Evolutionary conservation across 2,329 filamentous ascomycete species (phyloP), one percentile per base, ranked within the genome.

Genomic region (Fusarium sp.): DNA sequence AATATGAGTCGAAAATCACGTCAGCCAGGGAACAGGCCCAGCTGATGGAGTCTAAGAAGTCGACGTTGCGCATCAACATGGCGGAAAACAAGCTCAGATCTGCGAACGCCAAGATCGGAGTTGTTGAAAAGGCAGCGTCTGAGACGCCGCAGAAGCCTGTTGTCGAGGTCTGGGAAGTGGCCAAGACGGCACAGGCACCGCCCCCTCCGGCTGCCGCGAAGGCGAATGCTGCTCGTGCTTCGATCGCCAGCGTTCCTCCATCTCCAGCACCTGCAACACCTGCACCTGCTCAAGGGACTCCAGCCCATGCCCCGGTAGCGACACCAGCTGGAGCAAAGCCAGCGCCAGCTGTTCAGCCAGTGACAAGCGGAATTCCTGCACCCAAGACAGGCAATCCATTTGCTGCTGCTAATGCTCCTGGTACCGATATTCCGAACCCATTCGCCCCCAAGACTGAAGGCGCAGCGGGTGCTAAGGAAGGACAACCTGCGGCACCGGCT

Each of bases 61-160:
- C 89, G 63, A 90, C 90, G 2, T 85, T 94, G 58, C 93, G 93
- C 73, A 87, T 96, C 72, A 96, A 94, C 80, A 93, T 97, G 90
- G 86, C 91, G 7, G 92, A 96, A 75, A 93, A 92, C 76, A 91
- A 92, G 79, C 84, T 88, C 56, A 90, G 88, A 71, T 84, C 85
- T 10, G 90, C 91, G 0, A 87, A 87, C 60, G 93, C 92, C 6
- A 97, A 96, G 84, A 84, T 97, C 35, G 89, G 89, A 2, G 90
- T 96, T 1, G 93, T 98, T 5, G 89, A 95, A 78, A 93, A 91
- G 56, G 95, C 96, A 14, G 94, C 93, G 0, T 88, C 88, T n/a
- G 93, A 97, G 57, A 98, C 95, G 1, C 96, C 96, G 0, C 88
- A 96, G 77, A 92, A 91, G 80, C 90, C 95, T 1, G 94, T 98